Percentiles rank a stretch among this genome's conserved stretches.
Conservation (phyloP, 176 grass and related monocot species). For the Triticum urartu region DNA sequence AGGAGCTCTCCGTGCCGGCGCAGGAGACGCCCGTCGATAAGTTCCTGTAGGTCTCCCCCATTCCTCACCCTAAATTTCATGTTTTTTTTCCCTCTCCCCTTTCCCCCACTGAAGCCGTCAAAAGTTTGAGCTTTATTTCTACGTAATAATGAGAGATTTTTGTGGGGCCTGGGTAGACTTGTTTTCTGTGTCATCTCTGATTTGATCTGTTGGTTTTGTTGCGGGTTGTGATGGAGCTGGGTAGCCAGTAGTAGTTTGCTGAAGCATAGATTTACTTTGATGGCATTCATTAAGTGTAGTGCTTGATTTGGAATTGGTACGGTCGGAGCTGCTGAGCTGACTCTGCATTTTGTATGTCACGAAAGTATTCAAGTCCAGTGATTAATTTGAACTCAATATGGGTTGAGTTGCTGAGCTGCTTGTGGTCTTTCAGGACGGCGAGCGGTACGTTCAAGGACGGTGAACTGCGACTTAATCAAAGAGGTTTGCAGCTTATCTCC, state of each 20-base stretch:
- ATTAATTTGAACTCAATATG: not conserved
- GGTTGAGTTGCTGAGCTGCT: not conserved
- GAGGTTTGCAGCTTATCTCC: slow-evolving; percentile 60
- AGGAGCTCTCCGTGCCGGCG: slow-evolving; percentile 64
- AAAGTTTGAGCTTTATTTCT: not conserved
- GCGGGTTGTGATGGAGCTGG: not conserved
- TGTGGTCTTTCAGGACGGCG: slow-evolving; percentile 62
- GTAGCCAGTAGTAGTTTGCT: not conserved
- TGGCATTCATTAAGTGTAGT: not conserved
- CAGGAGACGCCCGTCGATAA: slow-evolving; percentile 78
- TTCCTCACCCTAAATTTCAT: not conserved
- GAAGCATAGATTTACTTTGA: not conserved
- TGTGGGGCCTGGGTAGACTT: not conserved
- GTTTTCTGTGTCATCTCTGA: too few relatives aligned
- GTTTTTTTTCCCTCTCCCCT: not conserved
- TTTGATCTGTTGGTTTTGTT: not conserved
- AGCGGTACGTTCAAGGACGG: slow-evolving; percentile 96
- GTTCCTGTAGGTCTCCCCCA: slow-evolving; percentile 50
- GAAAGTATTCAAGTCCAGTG: not conserved
- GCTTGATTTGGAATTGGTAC: not conserved
- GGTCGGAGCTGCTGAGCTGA: not conserved
- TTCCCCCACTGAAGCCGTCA: not conserved
- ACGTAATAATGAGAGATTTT: not conserved
- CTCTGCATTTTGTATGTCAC: not conserved
- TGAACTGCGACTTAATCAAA: slow-evolving; percentile 82